Evolutionary conservation across 257 asterid genomes (phyloP), one percentile per base, ranked within the genome.

Genomic region (Asclepias syriaca): DNA sequence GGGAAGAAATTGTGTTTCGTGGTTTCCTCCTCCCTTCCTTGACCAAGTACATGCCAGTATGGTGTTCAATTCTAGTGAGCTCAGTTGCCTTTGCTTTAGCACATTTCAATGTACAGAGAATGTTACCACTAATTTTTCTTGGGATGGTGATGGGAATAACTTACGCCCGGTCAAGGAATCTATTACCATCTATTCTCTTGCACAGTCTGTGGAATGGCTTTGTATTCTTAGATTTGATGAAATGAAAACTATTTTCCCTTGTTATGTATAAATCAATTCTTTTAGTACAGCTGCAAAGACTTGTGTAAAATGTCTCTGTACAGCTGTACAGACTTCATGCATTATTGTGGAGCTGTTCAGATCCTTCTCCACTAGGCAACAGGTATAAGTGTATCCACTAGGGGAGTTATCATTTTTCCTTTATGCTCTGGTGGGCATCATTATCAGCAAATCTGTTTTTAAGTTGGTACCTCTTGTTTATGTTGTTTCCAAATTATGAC

Each of bases 191-290:
- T 43, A 88, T 94, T 85, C 91, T 94, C 72, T 75, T 94, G 82
- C 98, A 94, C 76, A 94, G 97, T 58, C 76, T 91, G 54, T 94
- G 98, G 98, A 94, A 94, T 71, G 98, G 97, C 11, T 94, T 91
- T 77, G 98, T 89, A 37, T 94, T 94, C 84, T 78, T 87, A 85
- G 98, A 94, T 77, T 83, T 94, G 74, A 94, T 93, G 98, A 93
- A 89, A 81, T 91, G 34, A 77, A 90, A 77, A 74, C 54, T 15
- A 46, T 54, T 63, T 39, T 39, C 18, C 27, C 8, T n/a, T 9
- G n/a, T 66, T 66, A 5, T 29, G 8, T 66, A 53, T 50, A 45
- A 73, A 24, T 64, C 24, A 54, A 70, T 70, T 34, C 48, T 24
- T n/a, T 58, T 55, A 19, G 51, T 37, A 4, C 65, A 16, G n/a